Evolutionary conservation across 2,329 filamentous ascomycete genomes (phyloP).

Genomic region (Claviceps humidiphila): DNA sequence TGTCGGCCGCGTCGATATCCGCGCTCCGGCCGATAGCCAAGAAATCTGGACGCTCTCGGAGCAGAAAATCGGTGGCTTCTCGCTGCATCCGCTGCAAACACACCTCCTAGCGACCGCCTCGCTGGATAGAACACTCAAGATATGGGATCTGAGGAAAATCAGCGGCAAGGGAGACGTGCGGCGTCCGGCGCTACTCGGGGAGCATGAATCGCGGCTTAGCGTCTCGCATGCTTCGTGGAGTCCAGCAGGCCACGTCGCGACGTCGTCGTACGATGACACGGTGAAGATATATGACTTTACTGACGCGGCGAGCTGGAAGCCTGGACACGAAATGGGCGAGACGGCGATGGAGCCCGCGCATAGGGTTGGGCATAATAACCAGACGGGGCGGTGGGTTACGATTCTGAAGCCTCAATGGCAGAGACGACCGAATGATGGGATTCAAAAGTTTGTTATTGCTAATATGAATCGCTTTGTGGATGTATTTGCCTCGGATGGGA

Average conservation of each 20-base stretch:
- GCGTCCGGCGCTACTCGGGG: conserved; percentile 58
- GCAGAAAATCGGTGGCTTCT: conserved; percentile 94
- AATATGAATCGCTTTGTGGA: conserved; percentile 99
- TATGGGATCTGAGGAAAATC: conserved; percentile 86
- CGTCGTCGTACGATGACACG: conserved; percentile 87
- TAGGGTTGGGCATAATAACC: conserved; percentile 76
- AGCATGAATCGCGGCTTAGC: conserved; percentile 70
- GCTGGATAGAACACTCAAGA: conserved; percentile 73
- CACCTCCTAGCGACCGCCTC: conserved; percentile 83
- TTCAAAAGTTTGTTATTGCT: conserved; percentile 81
- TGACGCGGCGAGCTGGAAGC: conserved; percentile 43
- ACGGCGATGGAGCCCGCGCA: conserved; percentile 55
- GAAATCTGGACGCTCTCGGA: conserved; percentile 68
- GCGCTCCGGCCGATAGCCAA: conserved; percentile 40
- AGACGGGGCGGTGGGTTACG: conserved; percentile 89
- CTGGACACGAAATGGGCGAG: conserved; percentile 43
- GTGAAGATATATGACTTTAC: conserved; percentile 82
- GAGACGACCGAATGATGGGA: conserved; percentile 57
- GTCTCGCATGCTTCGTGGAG: conserved; percentile 93
- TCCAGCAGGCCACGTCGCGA: conserved; percentile 70
- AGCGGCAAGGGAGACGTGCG: conserved; percentile 45
- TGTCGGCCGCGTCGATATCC: conserved; percentile 70
- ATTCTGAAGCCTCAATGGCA: conserved; percentile 83
- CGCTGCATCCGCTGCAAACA: conserved; percentile 63
- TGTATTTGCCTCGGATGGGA: conserved; percentile 67